phyloP scores from a whole-genome alignment of 1,284 basidiomycete genomes.

The Pterulicium gracile region DNA sequence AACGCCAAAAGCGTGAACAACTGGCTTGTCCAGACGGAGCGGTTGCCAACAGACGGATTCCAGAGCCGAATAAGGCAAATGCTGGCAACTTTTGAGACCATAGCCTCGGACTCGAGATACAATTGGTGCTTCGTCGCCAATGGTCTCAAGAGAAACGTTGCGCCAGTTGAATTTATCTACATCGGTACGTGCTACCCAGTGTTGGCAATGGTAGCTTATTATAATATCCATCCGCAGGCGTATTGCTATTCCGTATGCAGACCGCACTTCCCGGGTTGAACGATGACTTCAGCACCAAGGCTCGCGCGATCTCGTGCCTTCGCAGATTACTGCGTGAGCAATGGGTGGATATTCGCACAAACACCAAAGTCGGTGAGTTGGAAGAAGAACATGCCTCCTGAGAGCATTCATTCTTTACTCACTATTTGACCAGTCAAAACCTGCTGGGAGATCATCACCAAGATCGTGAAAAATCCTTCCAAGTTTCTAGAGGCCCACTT shows the following conservation, averaged over 20 bases:
- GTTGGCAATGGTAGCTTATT: conserved; percentile 3
- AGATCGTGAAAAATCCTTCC: conserved; percentile 22
- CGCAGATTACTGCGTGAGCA: conserved; percentile 39
- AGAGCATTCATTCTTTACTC: neutral
- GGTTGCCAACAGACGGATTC: conserved; percentile 30
- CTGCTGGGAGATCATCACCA: conserved; percentile 44
- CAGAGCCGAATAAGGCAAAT: conserved; percentile 36
- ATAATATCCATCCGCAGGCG: conserved; percentile 26
- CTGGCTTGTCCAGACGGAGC: conserved; percentile 39
- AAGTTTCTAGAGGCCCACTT: conserved; percentile 7
- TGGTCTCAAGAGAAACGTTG: conserved; percentile 43
- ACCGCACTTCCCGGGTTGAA: conserved; percentile 20
- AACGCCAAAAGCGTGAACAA: conserved; percentile 42
- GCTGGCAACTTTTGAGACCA: conserved; percentile 39
- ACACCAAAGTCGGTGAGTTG: conserved; percentile 30
- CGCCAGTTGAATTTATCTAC: conserved; percentile 68
- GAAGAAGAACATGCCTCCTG: neutral
- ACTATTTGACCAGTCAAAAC: conserved; percentile 17
- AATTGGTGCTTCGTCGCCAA: conserved; percentile 35
- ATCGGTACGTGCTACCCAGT: conserved; percentile 35
- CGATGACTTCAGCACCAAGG: conserved; percentile 22
- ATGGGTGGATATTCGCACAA: conserved; percentile 51
- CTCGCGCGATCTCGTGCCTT: conserved; percentile 40
- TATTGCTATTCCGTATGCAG: conserved; percentile 43
- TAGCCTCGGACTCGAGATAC: conserved; percentile 29